Evolutionary conservation across 306 rosid species (phyloP).

Genomic region (Sindora glabra): DNA sequence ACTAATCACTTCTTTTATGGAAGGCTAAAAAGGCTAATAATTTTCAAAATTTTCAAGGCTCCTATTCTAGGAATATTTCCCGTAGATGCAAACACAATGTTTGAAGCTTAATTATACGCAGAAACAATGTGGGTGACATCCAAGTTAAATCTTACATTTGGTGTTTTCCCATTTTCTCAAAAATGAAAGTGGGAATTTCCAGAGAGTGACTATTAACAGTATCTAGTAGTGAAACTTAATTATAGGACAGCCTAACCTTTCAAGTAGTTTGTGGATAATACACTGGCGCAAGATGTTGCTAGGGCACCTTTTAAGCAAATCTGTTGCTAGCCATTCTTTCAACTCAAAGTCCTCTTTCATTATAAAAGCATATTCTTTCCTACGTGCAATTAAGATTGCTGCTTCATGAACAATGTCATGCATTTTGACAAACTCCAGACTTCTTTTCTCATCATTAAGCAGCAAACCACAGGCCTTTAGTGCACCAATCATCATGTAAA

Average conservation of each 20-base stretch:
- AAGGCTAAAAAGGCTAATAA: no score
- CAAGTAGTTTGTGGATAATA: background rate
- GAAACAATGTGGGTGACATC: no score
- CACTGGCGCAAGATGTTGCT: background rate
- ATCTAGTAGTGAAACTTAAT: background rate
- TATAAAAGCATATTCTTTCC: background rate
- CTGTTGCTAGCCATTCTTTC: background rate
- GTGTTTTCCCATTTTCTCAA: no score
- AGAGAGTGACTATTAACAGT: no score
- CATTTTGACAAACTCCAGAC: background rate
- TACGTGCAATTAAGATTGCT: background rate
- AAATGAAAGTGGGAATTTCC: no score
- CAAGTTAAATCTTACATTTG: background rate
- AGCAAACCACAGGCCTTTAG: background rate
- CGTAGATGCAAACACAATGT: no score
- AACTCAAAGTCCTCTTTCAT: background rate
- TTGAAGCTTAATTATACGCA: no score
- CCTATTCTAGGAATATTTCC: no score
- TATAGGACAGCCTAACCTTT: background rate
- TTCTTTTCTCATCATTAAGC: background rate
- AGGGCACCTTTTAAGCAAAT: background rate
- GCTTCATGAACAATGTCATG: background rate
- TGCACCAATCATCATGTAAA: background rate
- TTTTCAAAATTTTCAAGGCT: no score
- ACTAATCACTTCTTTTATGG: no score